Evolutionary conservation across 2,329 filamentous ascomycete genomes (phyloP), one percentile per base, ranked within the genome.

Genomic region (Apiospora aurea): DNA sequence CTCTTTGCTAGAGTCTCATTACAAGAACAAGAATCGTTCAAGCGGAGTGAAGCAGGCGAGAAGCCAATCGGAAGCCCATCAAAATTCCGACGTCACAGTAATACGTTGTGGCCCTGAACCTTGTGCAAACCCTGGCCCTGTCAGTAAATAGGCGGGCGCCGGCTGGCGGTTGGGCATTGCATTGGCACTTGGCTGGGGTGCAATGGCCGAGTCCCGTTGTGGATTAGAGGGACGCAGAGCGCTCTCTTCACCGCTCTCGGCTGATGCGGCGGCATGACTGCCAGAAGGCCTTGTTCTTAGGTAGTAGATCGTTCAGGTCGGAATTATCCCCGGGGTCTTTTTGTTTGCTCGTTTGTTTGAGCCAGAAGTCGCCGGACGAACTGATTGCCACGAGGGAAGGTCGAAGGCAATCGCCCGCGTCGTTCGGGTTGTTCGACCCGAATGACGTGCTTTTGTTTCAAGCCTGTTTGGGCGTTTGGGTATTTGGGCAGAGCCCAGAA

Each of bases 41-140:
- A 38, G 53, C 53, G 53, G 53, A 61, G 57, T n/a, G 34, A 41
- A 21, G 3, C 57, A 64, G 34, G 57, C 10, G 41, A 41, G 57
- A 64, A 64, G 29, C 57, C 57, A 64, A 64, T 64, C 57, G 57
- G 57, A 64, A 64, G 57, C 21, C 57, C 57, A 41, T 64, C 57
- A 64, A 64, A 41, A 41, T 41, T 64, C 57, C 57, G 34, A 64
- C 57, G 34, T 64, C 57, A 64, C 57, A 64, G 57, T 41, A 64
- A 64, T 64, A 64, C 57, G 21, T 13, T 61, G 29, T n/a, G 10
- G 34, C 57, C 57, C 29, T 64, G 57, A n/a, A 64, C 34, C 57
- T 64, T 41, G 57, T 64, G 57, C 57, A 64, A 38, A 11, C 34
- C 57, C 57, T 41, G 4, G 34, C 11, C 11, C 18, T 41, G 34